Conservation (phyloP, 805 yeast species). For the Candida orba region DNA sequence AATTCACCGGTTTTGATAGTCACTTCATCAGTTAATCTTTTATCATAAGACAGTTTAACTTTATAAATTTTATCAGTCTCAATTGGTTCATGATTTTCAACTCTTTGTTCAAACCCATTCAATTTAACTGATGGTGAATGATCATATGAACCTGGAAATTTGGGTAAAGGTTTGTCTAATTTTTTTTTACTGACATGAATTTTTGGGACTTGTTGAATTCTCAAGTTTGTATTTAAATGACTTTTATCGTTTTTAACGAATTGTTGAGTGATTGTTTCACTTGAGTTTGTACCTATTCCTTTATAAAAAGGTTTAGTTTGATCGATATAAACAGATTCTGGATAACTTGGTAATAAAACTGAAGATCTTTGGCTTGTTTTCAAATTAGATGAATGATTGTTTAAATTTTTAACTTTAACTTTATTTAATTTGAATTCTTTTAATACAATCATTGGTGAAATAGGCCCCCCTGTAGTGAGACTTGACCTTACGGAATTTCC, state of each 20-base stretch:
- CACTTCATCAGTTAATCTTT: slow-evolving; percentile 32
- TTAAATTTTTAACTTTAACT: slow-evolving; percentile 1
- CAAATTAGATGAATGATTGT: too few relatives aligned
- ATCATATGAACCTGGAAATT: slow-evolving; percentile 5
- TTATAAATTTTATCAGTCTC: slow-evolving; percentile 6
- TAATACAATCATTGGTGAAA: slow-evolving; percentile 20
- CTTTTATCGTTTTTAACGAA: too few relatives aligned
- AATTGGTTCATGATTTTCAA: slow-evolving; percentile 7
- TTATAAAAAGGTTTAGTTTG: too few relatives aligned
- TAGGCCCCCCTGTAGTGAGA: slow-evolving; percentile 15
- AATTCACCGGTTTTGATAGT: slow-evolving; percentile 25
- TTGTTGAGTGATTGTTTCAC: too few relatives aligned
- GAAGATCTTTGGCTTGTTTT: too few relatives aligned
- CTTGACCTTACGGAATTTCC: slow-evolving; percentile 12
- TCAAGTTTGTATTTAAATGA: too few relatives aligned
- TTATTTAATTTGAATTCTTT: slow-evolving; percentile 19
- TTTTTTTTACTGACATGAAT: neutral
- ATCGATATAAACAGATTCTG: too few relatives aligned
- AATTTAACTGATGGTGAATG: slow-evolving; percentile 4
- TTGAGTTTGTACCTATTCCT: neutral
- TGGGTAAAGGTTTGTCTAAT: slow-evolving; percentile 18
- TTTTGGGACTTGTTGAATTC: too few relatives aligned
- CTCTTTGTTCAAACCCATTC: slow-evolving; percentile 17
- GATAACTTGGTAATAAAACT: too few relatives aligned
- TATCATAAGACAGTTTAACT: slow-evolving; percentile 23